Base-by-base conservation (phyloP, 2,329 filamentous ascomycete species). In the Diatrype stigma region DNA sequence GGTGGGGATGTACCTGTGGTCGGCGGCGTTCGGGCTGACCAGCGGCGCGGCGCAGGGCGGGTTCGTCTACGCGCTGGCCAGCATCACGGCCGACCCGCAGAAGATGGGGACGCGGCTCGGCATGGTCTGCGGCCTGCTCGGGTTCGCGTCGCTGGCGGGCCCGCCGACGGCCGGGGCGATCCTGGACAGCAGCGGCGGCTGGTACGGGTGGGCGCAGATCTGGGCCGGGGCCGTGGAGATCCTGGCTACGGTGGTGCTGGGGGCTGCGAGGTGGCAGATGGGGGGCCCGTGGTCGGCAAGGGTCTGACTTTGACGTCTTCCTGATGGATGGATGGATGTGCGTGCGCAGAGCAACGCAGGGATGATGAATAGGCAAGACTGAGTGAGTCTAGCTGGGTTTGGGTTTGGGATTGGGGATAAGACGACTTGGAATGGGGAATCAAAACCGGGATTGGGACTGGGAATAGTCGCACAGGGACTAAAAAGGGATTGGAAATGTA, bases 51-150 rank as follows among this genome's bases (percentile, higher is more conserved):
- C 69, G 10, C 71, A 75, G 58, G 72, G 70, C 4, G 64, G 70
- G n/a, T 75, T 72, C 46, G 63, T 69, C 12, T 65, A 68, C 5
- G 65, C 70, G 8, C 59, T 76, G 37, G 71, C 73, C 4, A 72
- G 72, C 54, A 54, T 76, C 53, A 75, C 69, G 4, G 63, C 60
- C 21, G 70, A 76, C 55, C 71, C 72, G 21, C 59, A 63, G 21
- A 74, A 73, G 63, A 73, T 75, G 69, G 74, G 74, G 10, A 71
- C 68, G 4, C 57, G 74, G 4, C 74, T 75, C 52, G 73, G 74
- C 47, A 76, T 76, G 73, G 67, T 76, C 19, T 71, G 69, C 45
- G 72, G 70, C 0, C 54, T 75, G 19, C 61, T 67, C 6, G 69
- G 67, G 1, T 71, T 76, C 50, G 73, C 73, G 2, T 69, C 70